Conservation (phyloP, 2,329 filamentous ascomycete genomes). For the Verticillium zaregamsianum region DNA sequence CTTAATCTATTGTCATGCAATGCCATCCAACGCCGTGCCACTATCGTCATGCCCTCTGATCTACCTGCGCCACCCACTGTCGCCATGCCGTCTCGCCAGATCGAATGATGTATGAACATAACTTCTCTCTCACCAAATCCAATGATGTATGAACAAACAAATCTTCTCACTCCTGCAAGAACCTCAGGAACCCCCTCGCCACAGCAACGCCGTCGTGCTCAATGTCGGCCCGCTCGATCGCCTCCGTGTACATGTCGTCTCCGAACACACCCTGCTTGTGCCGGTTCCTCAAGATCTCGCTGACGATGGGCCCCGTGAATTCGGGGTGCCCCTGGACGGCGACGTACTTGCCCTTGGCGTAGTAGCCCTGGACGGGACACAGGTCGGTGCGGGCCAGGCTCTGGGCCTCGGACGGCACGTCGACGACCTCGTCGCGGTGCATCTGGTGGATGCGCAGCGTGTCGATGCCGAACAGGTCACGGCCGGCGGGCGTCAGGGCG, state of each 20-base stretch:
- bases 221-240: constrained; percentile 58
- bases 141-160: not conserved
- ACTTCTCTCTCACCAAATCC: not conserved
- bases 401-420: constrained; percentile 57
- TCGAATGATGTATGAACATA: no score
- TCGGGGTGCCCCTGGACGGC: constrained; percentile 86
- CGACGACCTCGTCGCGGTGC: constrained; percentile 73
- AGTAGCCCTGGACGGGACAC: constrained; percentile 79
- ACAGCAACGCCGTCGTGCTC: constrained; percentile 79
- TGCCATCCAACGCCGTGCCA: not conserved
- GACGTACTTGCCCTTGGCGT: constrained; percentile 61
- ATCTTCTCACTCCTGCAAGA: constrained; percentile 56
- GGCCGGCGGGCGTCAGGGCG: constrained; percentile 64
- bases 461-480: constrained; percentile 65
- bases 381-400: constrained; percentile 59
- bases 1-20: not conserved
- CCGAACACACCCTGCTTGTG: constrained; percentile 64
- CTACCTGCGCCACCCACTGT: no score
- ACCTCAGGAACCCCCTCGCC: constrained; percentile 69
- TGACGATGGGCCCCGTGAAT: constrained; percentile 68
- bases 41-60: not conserved
- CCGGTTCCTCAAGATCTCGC: constrained; percentile 61
- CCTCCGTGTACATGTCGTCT: constrained; percentile 65
- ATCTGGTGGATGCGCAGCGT: constrained; percentile 72
- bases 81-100: no score